A percentile compares a stretch with the other conserved stretches of the same genome.
Conservation (phyloP, 305 asterid species). For the Coffea humblotiana region DNA sequence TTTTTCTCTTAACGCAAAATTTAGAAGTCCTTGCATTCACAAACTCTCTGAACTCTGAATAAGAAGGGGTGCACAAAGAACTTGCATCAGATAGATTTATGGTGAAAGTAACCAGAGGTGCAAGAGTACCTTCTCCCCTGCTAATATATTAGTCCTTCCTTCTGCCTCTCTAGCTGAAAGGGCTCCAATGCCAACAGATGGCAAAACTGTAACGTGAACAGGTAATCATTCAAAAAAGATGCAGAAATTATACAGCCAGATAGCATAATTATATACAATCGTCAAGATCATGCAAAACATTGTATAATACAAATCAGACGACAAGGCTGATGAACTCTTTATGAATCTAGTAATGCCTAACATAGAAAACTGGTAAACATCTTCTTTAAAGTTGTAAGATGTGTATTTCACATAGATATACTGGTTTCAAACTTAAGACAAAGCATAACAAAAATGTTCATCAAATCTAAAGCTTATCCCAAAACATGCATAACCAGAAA, state of each 20-base stretch:
- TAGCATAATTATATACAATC: not conserved
- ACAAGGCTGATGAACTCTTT: not conserved
- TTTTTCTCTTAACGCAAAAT: not conserved
- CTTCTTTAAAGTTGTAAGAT: too few relatives aligned
- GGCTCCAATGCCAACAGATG: constrained; percentile 90
- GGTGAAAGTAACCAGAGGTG: constrained; percentile 2
- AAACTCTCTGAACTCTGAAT: not conserved
- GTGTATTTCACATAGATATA: not conserved
- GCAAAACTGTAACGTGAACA: constrained; percentile 55
- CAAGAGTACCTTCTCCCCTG: constrained; percentile 78
- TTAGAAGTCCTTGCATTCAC: not conserved
- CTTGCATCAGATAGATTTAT: constrained; percentile 5
- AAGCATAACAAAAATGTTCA: not conserved
- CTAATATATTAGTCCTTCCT: constrained; percentile 79
- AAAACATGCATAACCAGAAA: not conserved
- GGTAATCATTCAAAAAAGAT: not conserved
- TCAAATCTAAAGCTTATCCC: not conserved
- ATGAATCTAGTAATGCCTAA: not conserved
- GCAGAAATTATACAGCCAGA: not conserved
- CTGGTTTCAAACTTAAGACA: not conserved
- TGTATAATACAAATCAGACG: not conserved
- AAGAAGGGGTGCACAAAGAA: not conserved
- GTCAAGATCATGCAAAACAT: constrained; percentile 2
- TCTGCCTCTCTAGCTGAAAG: constrained; percentile 98
- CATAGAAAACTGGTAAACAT: not conserved